phyloP scores from a whole-genome alignment of 306 rosid genomes.

The Benincasa hispida region DNA sequence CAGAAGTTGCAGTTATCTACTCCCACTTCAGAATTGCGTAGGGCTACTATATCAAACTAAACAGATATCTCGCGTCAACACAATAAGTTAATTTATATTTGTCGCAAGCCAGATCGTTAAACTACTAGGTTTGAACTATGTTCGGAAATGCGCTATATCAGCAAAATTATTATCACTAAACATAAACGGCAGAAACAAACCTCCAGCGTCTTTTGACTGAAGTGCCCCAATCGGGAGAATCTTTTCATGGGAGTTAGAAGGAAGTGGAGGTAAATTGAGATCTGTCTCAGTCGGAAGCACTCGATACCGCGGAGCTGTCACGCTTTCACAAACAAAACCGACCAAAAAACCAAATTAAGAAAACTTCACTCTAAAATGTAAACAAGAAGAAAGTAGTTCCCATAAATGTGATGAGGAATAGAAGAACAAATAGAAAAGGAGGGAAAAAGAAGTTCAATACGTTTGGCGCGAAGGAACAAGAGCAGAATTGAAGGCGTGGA shows the following conservation, averaged over 20 bases:
- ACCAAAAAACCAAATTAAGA: neutral
- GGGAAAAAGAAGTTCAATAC: constrained; percentile 19
- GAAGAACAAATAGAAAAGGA: neutral
- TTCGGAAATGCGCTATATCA: neutral
- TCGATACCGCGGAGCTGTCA: constrained; percentile 78
- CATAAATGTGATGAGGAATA: neutral
- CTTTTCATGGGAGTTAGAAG: constrained; percentile 39
- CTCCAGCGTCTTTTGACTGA: constrained; percentile 43
- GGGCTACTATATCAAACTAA: neutral
- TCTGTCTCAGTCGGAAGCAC: constrained; percentile 91
- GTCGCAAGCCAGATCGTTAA: neutral
- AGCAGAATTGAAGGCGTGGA: constrained; percentile 58
- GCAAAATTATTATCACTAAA: neutral
- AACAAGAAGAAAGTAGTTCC: neutral
- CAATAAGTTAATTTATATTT: neutral
- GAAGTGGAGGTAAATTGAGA: constrained; percentile 67
- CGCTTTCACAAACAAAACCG: constrained; percentile 23
- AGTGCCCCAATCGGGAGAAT: constrained; percentile 51
- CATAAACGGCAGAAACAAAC: constrained; percentile 16
- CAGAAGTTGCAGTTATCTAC: neutral
- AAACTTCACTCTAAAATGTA: neutral
- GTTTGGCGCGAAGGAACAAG: constrained; percentile 60
- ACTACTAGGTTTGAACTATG: neutral
- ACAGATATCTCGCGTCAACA: neutral
- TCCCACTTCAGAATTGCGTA: neutral